A percentile compares a stretch with the other conserved stretches of the same genome.
Evolutionary conservation across 345 rosid species (phyloP).

Genomic region (Eucalyptus marginata): DNA sequence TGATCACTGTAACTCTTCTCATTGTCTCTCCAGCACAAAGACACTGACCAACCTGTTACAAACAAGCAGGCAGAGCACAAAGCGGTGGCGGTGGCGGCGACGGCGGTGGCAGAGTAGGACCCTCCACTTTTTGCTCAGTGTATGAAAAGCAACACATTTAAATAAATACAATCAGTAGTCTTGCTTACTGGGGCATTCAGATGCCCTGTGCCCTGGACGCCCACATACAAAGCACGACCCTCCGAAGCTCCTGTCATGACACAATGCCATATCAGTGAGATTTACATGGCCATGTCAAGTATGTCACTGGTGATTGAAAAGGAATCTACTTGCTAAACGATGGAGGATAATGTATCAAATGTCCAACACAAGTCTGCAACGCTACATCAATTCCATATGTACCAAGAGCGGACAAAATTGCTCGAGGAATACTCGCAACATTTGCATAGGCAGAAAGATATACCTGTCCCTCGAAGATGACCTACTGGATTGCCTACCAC

Average conservation of each 20-base stretch:
- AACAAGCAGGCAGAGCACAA: neutral
- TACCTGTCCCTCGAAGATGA: conserved; percentile 45
- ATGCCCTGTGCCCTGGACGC: conserved; percentile 69
- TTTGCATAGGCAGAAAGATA: neutral
- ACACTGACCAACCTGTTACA: neutral
- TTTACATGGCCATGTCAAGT: neutral
- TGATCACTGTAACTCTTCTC: neutral
- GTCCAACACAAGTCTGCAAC: neutral
- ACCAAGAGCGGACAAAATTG: neutral
- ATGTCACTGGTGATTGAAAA: neutral
- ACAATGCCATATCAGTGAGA: neutral
- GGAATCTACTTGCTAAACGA: neutral
- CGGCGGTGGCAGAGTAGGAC: neutral
- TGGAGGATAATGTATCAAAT: neutral
- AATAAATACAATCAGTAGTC: conserved; percentile 13
- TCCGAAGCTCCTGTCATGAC: conserved; percentile 42
- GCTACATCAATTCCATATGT: neutral
- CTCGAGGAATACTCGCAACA: neutral
- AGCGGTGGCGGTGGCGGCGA: neutral
- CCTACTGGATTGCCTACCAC: conserved; percentile 53
- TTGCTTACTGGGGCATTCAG: conserved; percentile 64
- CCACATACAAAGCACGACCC: conserved; percentile 85
- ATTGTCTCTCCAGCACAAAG: neutral
- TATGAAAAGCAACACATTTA: neutral
- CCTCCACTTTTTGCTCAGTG: neutral